Evolutionary conservation across 805 yeast genomes (phyloP), one percentile per base, ranked within the genome.

Genomic region (Saccharomycopsis sp.): DNA sequence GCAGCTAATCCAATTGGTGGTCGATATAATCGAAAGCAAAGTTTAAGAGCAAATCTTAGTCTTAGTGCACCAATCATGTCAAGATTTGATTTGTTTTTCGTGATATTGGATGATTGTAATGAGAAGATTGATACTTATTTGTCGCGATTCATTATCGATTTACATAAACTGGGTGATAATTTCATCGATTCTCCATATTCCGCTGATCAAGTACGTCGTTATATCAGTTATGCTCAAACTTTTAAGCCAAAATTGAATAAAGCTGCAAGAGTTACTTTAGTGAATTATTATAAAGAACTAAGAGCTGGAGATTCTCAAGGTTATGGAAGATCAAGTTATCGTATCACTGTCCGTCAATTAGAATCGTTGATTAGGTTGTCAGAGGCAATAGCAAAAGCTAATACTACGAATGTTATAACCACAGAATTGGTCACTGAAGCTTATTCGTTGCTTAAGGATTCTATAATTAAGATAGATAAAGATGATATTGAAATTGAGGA

Each of bases 1-100:
- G 97, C 98, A n/a, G 98, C 98, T 1, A 93, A 93, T 62, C 98
- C 98, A 19, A 78, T 93, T 46, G 94, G 88, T n/a, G 98, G 98
- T 41, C 71, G 98, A 56, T 93, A 93, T 62, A 90, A 93, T 63
- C 75, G 96, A 45, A 88, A 86, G 59, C 61, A 79, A 40, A 85
- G 95, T 1, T 70, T 93, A 48, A 71, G 95, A 51, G 79, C 94
- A 40, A 93, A 93, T 59, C 71, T 93, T 59, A 81, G 83, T 57
- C 87, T 93, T 96, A 85, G 96, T 13, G 97, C 97, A 1, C 98
- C 98, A 1, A 93, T 93, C 60, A 93, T 93, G 96, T 90, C 97
- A 24, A 79, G 98, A 65, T 93, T 93, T 62, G 98, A 93, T 65
- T 66, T 93, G 53, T 93, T 93, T 61, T 93, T 93, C 58, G 97